Evolutionary conservation across 441 rosid genomes (phyloP).

Genomic region (Daphne laureola): DNA sequence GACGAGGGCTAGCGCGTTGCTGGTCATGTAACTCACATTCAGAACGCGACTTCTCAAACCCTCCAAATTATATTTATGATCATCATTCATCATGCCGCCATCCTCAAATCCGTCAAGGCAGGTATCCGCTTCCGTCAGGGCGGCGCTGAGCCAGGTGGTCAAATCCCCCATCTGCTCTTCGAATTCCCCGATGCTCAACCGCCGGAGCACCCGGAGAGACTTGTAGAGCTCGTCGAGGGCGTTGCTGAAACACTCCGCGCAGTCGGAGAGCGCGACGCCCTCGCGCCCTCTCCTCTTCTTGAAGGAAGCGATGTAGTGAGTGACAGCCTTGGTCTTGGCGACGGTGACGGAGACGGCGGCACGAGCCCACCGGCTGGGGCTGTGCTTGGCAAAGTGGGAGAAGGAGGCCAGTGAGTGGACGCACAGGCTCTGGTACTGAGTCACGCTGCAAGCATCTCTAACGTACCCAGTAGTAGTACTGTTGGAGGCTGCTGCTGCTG

Average conservation of each 20-base stretch:
- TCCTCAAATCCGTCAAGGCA: slow-evolving; percentile 72
- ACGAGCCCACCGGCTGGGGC: slow-evolving; percentile 80
- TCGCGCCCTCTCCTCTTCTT: slow-evolving; percentile 33
- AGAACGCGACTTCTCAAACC: slow-evolving; percentile 33
- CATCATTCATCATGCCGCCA: no score
- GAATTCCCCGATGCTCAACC: slow-evolving; percentile 35
- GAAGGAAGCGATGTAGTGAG: slow-evolving; percentile 24
- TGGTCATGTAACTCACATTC: slow-evolving; percentile 42
- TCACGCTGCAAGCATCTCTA: slow-evolving; percentile 69
- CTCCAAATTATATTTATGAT: no score
- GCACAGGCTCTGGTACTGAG: slow-evolving; percentile 58
- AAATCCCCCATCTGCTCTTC: slow-evolving; percentile 51
- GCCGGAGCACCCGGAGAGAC: slow-evolving; percentile 49
- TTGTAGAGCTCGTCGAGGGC: slow-evolving; percentile 55
- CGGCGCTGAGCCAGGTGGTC: slow-evolving; percentile 64
- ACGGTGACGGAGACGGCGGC: slow-evolving; percentile 73
- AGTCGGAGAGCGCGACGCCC: slow-evolving; percentile 50
- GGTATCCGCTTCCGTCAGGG: slow-evolving; percentile 64
- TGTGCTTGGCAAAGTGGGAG: slow-evolving; percentile 44
- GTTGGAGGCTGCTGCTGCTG: no score
- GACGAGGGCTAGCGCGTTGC: slow-evolving; percentile 77
- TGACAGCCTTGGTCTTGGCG: slow-evolving; percentile 39
- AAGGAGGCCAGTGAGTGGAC: slow-evolving; percentile 49
- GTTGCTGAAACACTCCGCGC: slow-evolving; percentile 50
- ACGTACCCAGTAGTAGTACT: slow-evolving; percentile 20